Evolutionary conservation across 768 basidiomycete genomes (phyloP).

Genomic region (Trametes elegans): DNA sequence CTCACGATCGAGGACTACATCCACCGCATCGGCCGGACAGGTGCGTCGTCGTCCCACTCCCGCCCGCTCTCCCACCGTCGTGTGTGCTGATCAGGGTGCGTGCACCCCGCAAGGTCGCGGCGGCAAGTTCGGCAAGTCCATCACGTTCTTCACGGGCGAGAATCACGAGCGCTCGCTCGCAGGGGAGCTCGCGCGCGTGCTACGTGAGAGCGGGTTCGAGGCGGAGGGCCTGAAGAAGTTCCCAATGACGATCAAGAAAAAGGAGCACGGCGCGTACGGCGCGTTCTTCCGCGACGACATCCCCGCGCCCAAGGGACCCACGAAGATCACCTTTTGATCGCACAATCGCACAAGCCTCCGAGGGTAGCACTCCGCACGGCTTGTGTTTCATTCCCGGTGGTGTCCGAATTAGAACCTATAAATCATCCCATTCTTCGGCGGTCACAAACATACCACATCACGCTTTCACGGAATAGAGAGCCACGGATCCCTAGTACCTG

Average conservation of each 20-base stretch:
- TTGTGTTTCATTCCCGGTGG: neutral
- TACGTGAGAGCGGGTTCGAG: conserved; percentile 84
- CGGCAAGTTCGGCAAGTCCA: conserved; percentile 84
- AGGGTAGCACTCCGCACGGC: too few species aligned
- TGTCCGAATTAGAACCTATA: too few species aligned
- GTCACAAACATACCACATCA: too few species aligned
- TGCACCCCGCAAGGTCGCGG: conserved; percentile 80
- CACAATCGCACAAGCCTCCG: too few species aligned
- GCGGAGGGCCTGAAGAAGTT: conserved; percentile 78
- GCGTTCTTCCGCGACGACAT: conserved; percentile 79
- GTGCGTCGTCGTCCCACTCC: conserved; percentile 46
- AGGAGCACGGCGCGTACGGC: conserved; percentile 86
- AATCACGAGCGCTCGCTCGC: conserved; percentile 82
- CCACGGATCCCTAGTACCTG: too few species aligned
- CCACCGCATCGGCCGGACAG: conserved; percentile 88
- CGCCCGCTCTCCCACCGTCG: neutral
- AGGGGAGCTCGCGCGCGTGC: conserved; percentile 89
- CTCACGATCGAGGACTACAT: conserved; percentile 93
- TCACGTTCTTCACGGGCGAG: conserved; percentile 97
- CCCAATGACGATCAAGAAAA: conserved; percentile 98
- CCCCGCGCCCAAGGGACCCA: conserved; percentile 57
- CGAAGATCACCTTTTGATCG: conserved; percentile 68
- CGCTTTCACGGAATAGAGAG: too few species aligned
- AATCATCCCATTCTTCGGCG: too few species aligned
- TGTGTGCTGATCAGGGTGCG: too few species aligned